These are phyloP conservation scores for Pseudocohnilembus persalinus DNA, from an alignment of 169 alveolate genomes.

Conservation along the genomic window DNA sequence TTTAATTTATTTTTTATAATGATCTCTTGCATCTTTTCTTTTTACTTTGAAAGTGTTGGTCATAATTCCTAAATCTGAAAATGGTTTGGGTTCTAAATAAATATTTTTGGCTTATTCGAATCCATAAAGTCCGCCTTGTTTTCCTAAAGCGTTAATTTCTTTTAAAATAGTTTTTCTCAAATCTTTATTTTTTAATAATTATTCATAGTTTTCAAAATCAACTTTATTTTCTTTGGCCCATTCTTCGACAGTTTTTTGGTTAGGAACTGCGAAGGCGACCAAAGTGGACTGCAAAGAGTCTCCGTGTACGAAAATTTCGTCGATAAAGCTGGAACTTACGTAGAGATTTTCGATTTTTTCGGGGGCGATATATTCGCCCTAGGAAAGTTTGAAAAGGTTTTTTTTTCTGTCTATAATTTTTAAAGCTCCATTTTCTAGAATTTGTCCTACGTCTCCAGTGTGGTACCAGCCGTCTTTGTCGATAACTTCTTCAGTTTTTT, in stretches of 20 bases:
- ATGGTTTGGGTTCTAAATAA: slow-evolving; percentile 79
- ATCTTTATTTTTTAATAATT: no score
- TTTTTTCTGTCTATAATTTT: slow-evolving; percentile 94
- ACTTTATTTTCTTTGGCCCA: slow-evolving; percentile 33
- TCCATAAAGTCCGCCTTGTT: slow-evolving; percentile 52
- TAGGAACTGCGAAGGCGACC: neutral
- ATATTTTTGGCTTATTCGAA: slow-evolving; percentile 81
- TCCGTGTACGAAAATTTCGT: slow-evolving; percentile 6
- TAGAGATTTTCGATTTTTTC: slow-evolving; percentile 91
- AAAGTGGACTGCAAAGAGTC: slow-evolving; percentile 1
- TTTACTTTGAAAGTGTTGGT: slow-evolving; percentile 94
- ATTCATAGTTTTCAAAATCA: neutral
- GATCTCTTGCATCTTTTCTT: slow-evolving; percentile 73
- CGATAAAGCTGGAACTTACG: slow-evolving; percentile 25
- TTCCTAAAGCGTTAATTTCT: slow-evolving; percentile 41
- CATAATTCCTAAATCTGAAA: slow-evolving; percentile 85
- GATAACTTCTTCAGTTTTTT: slow-evolving; percentile 77
- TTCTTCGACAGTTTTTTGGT: neutral
- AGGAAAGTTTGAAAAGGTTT: slow-evolving; percentile 92
- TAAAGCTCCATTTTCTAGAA: slow-evolving; percentile 83
- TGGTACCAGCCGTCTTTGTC: slow-evolving; percentile 94
- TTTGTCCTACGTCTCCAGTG: slow-evolving; percentile 92
- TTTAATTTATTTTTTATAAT: slow-evolving; percentile 50
- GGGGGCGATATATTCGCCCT: slow-evolving; percentile 97
- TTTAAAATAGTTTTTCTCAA: neutral